phyloP scores from a whole-genome alignment of 352 stramenopile species.

The Globisporangium canariense region DNA sequence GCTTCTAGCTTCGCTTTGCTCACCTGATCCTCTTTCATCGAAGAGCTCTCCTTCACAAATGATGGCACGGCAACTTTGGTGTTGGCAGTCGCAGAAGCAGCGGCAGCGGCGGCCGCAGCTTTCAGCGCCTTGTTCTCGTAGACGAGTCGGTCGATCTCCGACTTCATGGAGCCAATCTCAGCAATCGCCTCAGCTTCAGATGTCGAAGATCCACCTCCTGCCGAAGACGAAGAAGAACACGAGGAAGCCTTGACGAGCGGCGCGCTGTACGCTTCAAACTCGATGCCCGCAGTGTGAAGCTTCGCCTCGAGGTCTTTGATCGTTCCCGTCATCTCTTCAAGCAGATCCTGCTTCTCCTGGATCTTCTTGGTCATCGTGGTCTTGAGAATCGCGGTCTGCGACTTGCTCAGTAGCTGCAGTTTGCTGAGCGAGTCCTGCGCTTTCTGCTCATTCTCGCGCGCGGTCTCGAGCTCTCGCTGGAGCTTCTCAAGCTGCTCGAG shows the following conservation, averaged over 20 bases:
- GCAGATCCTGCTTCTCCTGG: conserved; percentile 53
- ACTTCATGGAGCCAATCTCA: conserved; percentile 70
- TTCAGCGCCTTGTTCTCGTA: conserved; percentile 65
- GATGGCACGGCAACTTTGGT: not conserved
- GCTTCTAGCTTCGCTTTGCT: conserved; percentile 42
- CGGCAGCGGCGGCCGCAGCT: conserved; percentile 18
- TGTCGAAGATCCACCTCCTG: conserved; percentile 3
- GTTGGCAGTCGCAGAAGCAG: not conserved
- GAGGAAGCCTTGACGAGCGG: conserved; percentile 13
- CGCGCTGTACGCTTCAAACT: conserved; percentile 28
- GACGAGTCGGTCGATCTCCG: conserved; percentile 66
- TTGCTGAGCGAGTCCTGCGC: conserved; percentile 79
- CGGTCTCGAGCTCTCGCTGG: conserved; percentile 50
- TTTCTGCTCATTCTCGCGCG: conserved; percentile 64
- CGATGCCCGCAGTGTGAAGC: conserved; percentile 45
- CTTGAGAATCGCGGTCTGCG: conserved; percentile 81
- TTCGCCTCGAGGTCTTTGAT: conserved; percentile 69
- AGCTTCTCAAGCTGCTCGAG: conserved; percentile 51
- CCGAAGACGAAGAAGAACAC: conserved; percentile 8
- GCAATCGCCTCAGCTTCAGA: conserved; percentile 43
- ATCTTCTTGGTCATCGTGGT: conserved; percentile 81
- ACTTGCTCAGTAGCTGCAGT: conserved; percentile 81
- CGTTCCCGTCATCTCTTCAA: conserved; percentile 59
- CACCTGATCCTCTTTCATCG: conserved; percentile 19
- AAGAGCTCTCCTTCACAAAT: not conserved